Base-by-base conservation (phyloP, 2,329 filamentous ascomycete genomes). In the Lasiodiplodia hormozganensis region DNA sequence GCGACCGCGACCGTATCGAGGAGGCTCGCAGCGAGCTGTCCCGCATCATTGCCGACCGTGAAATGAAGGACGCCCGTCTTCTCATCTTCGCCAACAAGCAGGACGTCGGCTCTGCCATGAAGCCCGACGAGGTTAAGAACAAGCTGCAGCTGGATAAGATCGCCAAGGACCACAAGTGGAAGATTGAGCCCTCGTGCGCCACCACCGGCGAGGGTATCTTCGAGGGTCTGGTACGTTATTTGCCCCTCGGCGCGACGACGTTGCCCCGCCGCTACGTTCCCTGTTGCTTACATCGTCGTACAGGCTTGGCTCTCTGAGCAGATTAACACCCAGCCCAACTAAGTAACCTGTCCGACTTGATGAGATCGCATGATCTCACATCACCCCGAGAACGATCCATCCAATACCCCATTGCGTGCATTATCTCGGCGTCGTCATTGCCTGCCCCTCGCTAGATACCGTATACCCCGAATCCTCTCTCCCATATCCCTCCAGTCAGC, bases 81-180 rank as follows among this genome's bases (percentile, higher is more conserved):
- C 86, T 99, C 78, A 95, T 99, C 78, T 99, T 99, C 80, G 96
- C 96, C 85, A 99, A 99, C 90, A 99, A 99, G 89, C 96, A 99
- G 88, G 96, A 99, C 94, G 86, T 98, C 83, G 91, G 5, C n/a
- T 67, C 70, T 83, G 82, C 83, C 14, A 84, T 85, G 82, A 76
- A 79, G 72, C 83, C 83, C 51, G 82, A 85, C 73, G 82, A 85
- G 71, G 82, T 85, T 54, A 83, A 82, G 28, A 81, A 84, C 67
- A 76, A 77, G 69, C 80, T 85, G 40, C 80, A 84, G 72, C 78
- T 85, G 52, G 79, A 83, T 68, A 80, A 81, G 72, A 82, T 85
- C 67, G 84, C 84, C n/a, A 84, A 82, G 73, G 80, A 85, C 74
- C 84, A 85, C 73, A 80, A 82, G 43, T 85, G 84, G 84, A 85